Evolutionary conservation across 2,329 filamentous ascomycete species (phyloP).

Genomic region (Neodidymelliopsis sp.): DNA sequence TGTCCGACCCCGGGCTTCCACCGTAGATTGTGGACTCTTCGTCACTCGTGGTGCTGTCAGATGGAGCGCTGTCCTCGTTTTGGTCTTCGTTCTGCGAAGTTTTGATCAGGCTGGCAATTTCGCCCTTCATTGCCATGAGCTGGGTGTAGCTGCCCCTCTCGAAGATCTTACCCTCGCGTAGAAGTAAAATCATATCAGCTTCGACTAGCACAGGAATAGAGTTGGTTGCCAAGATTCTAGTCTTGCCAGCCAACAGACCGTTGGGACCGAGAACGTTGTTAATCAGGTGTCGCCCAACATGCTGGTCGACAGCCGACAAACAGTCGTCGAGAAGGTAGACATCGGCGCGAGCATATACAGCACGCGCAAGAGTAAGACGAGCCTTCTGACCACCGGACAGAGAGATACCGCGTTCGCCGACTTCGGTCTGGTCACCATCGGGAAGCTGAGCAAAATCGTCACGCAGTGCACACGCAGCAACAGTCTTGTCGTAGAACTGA

Average conservation of each 20-base stretch:
- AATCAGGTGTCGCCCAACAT: conserved; percentile 93
- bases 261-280: conserved; percentile 89
- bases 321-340: conserved; percentile 95
- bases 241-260: conserved; percentile 84
- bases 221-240: conserved; percentile 92
- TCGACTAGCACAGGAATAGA: conserved; percentile 90
- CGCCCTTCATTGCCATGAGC: conserved; percentile 90
- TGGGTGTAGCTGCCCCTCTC: conserved; percentile 92
- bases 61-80: conserved; percentile 55
- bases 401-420: conserved; percentile 95
- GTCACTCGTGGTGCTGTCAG: conserved; percentile 68
- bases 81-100: conserved; percentile 68
- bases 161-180: conserved; percentile 82
- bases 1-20: conserved; percentile 57
- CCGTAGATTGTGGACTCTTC: conserved; percentile 69
- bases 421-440: conserved; percentile 95
- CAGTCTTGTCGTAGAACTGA: conserved; percentile 90
- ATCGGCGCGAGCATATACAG: conserved; percentile 96
- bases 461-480: conserved; percentile 86
- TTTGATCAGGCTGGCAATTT: conserved; percentile 83
- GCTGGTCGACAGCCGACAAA: conserved; percentile 96
- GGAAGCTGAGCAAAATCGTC: conserved; percentile 93
- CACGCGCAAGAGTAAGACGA: conserved; percentile 86
- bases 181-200: conserved; percentile 84
- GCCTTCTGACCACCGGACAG: conserved; percentile 96